phyloP scores from a whole-genome alignment of 805 yeast species.

The Ogataea pini region DNA sequence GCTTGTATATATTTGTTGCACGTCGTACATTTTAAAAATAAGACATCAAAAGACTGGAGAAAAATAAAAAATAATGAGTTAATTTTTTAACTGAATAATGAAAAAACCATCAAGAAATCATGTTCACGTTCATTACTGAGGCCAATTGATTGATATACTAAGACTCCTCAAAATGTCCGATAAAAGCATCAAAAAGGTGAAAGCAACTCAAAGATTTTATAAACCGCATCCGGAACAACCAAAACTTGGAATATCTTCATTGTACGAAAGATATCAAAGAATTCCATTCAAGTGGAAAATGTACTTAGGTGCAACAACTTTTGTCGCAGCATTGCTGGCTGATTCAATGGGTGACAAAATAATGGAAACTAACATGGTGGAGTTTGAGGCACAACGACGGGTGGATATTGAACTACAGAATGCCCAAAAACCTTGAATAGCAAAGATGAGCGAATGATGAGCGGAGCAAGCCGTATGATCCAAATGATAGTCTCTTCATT shows the following conservation, averaged over 20 bases:
- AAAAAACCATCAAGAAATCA: no score
- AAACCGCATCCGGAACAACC: slow-evolving; percentile 14
- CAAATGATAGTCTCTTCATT: no score
- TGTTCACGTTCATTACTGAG: no score
- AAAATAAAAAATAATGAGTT: neutral
- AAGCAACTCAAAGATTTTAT: slow-evolving; percentile 5
- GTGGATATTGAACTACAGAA: slow-evolving; percentile 29
- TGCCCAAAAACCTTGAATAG: no score
- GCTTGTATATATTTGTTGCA: neutral
- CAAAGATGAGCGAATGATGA: no score
- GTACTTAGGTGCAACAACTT: slow-evolving; percentile 35
- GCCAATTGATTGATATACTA: no score
- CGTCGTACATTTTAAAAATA: neutral
- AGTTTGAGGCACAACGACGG: slow-evolving; percentile 34
- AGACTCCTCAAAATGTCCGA: neutral
- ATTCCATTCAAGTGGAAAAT: slow-evolving; percentile 33
- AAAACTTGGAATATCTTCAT: slow-evolving; percentile 1
- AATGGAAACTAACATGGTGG: slow-evolving; percentile 34
- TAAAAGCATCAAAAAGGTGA: neutral
- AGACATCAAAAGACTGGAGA: no score
- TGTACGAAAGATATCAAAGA: slow-evolving; percentile 22
- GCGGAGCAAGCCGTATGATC: no score
- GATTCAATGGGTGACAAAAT: slow-evolving; percentile 32
- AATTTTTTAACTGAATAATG: no score
- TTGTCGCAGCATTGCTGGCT: slow-evolving; percentile 33